Base-by-base conservation (phyloP, 768 basidiomycete genomes). In the Tricholoma terreum region DNA sequence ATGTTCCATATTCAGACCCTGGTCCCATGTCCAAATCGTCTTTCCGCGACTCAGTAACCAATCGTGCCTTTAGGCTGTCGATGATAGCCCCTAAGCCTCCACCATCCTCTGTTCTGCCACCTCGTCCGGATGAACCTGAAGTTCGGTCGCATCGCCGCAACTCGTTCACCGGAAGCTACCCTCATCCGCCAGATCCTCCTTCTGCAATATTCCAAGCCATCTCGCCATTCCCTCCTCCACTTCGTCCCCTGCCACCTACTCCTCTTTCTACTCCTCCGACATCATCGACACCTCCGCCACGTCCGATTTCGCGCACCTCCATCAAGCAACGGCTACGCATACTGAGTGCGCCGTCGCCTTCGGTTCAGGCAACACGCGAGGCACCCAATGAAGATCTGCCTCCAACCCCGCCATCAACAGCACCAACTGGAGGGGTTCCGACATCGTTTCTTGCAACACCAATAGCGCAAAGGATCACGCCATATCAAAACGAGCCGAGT, bases 291-390 rank as follows among this genome's bases (percentile, higher is more conserved):
- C 79, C 80, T 4, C 81, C 83, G 17, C 68, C 61, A 53, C 58
- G 65, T 36, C 36, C 58, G 57, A 63, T 73, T 27, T 73, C 76
- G 6, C 70, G 74, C 45, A 61, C 78, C 2, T 83, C 84, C 10
- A 63, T 90, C 62, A 83, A 79, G 62, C 83, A 83, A 59, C 86
- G 89, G 33, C 64, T 89, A 54, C 84, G 89, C 51, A 84, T 87
- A 50, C 79, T 84, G 51, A 89, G 86, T 64, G 77, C 85, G 3
- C 86, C 86, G 21, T 71, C 84, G 9, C 50, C 68, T 14, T 38
- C 52, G 19, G 27, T n/a, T 27, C 31, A 14, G 17, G 9, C n/a
- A 19, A 54, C 46, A 49, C 30, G 27, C 46, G 46, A 49, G 2
- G 11, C 9, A 15, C n/a, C n/a, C 7, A 49, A 49, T 17, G 46